Conservation (phyloP, 2,329 filamentous ascomycete genomes). For the Hymenoscyphus fraxineus region DNA sequence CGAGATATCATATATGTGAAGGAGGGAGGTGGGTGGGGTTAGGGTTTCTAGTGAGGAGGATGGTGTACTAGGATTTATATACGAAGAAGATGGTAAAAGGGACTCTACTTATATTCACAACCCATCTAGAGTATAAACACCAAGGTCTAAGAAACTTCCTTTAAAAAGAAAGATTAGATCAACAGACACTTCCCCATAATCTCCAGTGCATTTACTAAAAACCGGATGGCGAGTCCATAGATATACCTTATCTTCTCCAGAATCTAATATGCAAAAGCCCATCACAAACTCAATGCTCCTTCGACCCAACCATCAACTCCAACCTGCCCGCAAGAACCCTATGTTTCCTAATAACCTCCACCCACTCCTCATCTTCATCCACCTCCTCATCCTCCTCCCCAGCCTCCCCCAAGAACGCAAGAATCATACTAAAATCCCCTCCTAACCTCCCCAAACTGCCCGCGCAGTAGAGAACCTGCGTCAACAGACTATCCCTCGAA, state of each 20-base stretch:
- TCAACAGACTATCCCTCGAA: slow-evolving; percentile 80
- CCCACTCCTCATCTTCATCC: slow-evolving; percentile 64
- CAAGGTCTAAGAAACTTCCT: too few relatives aligned
- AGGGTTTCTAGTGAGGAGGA: too few relatives aligned
- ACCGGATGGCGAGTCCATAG: neutral
- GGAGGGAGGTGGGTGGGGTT: too few relatives aligned
- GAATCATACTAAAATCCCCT: slow-evolving; percentile 86
- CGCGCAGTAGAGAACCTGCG: slow-evolving; percentile 89
- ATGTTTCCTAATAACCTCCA: slow-evolving; percentile 84
- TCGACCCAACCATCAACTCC: slow-evolving; percentile 59
- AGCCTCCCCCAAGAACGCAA: slow-evolving; percentile 54
- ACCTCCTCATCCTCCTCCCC: slow-evolving; percentile 31
- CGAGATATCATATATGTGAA: too few relatives aligned
- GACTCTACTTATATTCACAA: too few relatives aligned
- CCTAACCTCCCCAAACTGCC: slow-evolving; percentile 85
- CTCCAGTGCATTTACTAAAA: too few relatives aligned
- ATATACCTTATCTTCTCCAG: neutral
- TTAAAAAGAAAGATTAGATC: too few relatives aligned
- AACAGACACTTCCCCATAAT: too few relatives aligned
- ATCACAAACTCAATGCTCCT: slow-evolving; percentile 18
- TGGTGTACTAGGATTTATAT: too few relatives aligned
- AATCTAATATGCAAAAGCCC: neutral
- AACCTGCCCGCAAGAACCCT: slow-evolving; percentile 75
- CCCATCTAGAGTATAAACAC: too few relatives aligned
- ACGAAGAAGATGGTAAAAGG: too few relatives aligned